These are phyloP conservation scores for Posidonia australis DNA, from an alignment of 106 monocot genomes.

Conservation along the genomic window DNA sequence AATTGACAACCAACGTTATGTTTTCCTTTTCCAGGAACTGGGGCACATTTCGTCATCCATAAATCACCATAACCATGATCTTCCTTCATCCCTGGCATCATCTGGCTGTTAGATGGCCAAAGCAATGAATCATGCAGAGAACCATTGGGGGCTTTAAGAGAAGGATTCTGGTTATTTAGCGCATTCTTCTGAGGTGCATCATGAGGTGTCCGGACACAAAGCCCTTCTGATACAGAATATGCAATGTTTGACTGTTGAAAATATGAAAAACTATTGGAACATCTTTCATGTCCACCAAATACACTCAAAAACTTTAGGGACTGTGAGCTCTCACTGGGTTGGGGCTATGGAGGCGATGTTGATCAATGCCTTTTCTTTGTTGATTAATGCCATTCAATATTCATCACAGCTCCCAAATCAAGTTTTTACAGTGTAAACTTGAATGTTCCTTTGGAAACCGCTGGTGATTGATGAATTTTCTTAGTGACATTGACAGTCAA, in stretches of 20 bases:
- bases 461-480: too few species aligned
- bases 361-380: too few species aligned
- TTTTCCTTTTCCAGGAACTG: constrained; percentile 6
- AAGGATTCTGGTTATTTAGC: constrained; percentile 8
- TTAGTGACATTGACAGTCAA: too few species aligned
- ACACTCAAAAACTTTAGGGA: constrained; percentile 15
- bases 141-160: not conserved
- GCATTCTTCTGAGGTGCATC: constrained; percentile 14
- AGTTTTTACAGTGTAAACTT: too few species aligned
- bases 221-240: constrained; percentile 11
- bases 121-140: constrained; percentile 8
- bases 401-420: too few species aligned
- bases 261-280: constrained; percentile 10
- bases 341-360: constrained; percentile 13
- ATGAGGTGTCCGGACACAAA: constrained; percentile 6
- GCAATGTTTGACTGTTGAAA: constrained; percentile 6
- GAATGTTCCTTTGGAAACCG: too few species aligned
- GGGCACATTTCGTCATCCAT: constrained; percentile 6
- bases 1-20: constrained; percentile 18
- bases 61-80: constrained; percentile 10
- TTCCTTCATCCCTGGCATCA: constrained; percentile 6
- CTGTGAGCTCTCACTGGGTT: constrained; percentile 12
- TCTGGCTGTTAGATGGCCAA: constrained; percentile 18
- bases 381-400: too few species aligned
- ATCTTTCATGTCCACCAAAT: constrained; percentile 22